Percentiles rank a stretch among this genome's conserved stretches.
phyloP scores from a whole-genome alignment of 1,284 basidiomycete genomes.

The Anthracocystis walkeri region DNA sequence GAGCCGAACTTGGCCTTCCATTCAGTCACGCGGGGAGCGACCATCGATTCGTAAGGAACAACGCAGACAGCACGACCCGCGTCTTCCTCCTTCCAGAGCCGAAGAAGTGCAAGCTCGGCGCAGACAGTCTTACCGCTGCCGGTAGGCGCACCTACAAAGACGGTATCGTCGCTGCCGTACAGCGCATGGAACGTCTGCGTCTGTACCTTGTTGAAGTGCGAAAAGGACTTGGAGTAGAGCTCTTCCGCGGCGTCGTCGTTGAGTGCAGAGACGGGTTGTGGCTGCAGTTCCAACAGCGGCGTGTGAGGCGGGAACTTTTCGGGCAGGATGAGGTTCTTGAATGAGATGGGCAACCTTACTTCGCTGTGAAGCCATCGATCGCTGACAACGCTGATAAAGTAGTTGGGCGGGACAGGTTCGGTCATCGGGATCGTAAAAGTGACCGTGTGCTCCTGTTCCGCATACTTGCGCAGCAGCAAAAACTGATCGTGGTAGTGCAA shows the following conservation, averaged over 20 bases:
- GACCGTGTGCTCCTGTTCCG: conserved; percentile 87
- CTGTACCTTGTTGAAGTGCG: conserved; percentile 97
- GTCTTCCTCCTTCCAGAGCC: conserved; percentile 88
- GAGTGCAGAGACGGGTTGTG: conserved; percentile 87
- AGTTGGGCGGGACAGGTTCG: conserved; percentile 96
- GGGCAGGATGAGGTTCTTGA: conserved; percentile 96
- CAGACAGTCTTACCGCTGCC: conserved; percentile 98
- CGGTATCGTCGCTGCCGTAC: conserved; percentile 94
- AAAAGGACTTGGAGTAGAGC: conserved; percentile 79
- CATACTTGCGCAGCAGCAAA: conserved; percentile 88
- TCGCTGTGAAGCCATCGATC: conserved; percentile 97
- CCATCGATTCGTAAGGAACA: conserved; percentile 96
- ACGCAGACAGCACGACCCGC: conserved; percentile 88
- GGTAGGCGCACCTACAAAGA: conserved; percentile 94
- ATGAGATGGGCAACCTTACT: conserved; percentile 92
- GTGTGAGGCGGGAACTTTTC: conserved; percentile 96
- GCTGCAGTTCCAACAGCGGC: conserved; percentile 90
- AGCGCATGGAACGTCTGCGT: conserved; percentile 98
- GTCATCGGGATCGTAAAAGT: conserved; percentile 96
- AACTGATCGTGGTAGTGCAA: conserved; percentile 95
- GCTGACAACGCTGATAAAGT: conserved; percentile 93
- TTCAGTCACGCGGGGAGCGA: conserved; percentile 86
- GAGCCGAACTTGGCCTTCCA: conserved; percentile 87
- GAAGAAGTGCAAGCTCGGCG: conserved; percentile 92
- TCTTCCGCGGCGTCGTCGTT: conserved; percentile 91